These are phyloP conservation scores for Holtermannia corniformis DNA, from an alignment of 768 basidiomycete genomes.

Conservation along the genomic window DNA sequence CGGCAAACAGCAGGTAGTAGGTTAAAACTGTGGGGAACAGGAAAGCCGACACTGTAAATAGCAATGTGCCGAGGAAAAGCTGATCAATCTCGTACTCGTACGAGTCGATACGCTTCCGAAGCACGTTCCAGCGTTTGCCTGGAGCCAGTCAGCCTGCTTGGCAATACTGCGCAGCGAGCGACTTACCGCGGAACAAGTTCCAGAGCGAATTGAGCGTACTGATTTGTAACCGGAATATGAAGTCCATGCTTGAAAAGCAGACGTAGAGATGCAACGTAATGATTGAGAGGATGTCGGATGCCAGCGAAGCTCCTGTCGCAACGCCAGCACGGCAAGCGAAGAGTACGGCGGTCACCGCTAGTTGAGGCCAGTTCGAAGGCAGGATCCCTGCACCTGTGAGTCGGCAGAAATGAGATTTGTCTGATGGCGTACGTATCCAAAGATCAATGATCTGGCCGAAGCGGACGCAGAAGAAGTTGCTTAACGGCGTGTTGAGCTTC, in stretches of 20 bases:
- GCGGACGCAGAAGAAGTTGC: slow-evolving; percentile 65
- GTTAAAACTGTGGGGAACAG: slow-evolving; percentile 61
- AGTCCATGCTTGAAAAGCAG: slow-evolving; percentile 57
- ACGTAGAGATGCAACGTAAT: slow-evolving; percentile 63
- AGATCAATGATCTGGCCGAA: slow-evolving; percentile 56
- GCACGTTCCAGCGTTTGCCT: slow-evolving; percentile 82
- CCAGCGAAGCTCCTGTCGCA: slow-evolving; percentile 60
- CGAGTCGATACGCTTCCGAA: slow-evolving; percentile 77
- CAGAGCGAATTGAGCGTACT: slow-evolving; percentile 59
- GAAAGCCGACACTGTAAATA: slow-evolving; percentile 42
- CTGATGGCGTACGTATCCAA: slow-evolving; percentile 47
- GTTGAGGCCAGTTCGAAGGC: slow-evolving; percentile 32
- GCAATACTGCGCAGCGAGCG: background rate
- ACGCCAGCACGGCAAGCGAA: slow-evolving; percentile 46
- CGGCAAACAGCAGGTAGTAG: slow-evolving; percentile 74
- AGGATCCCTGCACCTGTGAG: slow-evolving; percentile 8
- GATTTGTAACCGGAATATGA: slow-evolving; percentile 56
- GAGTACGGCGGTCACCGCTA: slow-evolving; percentile 23
- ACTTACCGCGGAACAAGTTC: slow-evolving; percentile 78
- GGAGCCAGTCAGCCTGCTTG: background rate
- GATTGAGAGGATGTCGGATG: slow-evolving; percentile 56
- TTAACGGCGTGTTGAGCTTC: slow-evolving; percentile 93
- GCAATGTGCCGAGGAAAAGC: slow-evolving; percentile 73
- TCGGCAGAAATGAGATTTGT: background rate
- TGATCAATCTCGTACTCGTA: slow-evolving; percentile 91